phyloP scores from a whole-genome alignment of 2,329 filamentous ascomycete genomes.

The Thelonectria olida region DNA sequence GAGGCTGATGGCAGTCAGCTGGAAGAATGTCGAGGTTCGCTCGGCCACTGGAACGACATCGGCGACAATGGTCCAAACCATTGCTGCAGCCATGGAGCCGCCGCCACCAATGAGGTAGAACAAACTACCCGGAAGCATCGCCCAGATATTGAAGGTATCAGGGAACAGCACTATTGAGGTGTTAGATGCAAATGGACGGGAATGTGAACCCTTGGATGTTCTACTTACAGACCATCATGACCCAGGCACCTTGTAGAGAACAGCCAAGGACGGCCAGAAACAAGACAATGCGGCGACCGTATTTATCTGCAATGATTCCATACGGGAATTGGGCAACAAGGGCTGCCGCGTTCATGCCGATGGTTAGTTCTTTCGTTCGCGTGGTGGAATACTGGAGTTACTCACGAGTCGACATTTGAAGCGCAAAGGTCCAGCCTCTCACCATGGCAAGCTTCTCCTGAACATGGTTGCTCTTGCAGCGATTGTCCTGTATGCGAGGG shows the following conservation, averaged over 20 bases:
- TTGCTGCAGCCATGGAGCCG: constrained; percentile 49
- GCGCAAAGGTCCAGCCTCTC: constrained; percentile 55
- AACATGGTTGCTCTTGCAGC: constrained; percentile 60
- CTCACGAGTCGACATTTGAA: constrained; percentile 58
- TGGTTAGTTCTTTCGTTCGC: background rate
- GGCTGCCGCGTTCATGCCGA: constrained; percentile 37
- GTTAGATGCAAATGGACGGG: constrained; percentile 18
- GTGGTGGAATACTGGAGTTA: background rate
- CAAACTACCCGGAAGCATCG: constrained; percentile 44
- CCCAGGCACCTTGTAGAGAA: constrained; percentile 41
- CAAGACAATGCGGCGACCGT: constrained; percentile 54
- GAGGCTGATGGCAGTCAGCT: constrained; percentile 48
- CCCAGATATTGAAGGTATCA: constrained; percentile 52
- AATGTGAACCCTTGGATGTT: background rate
- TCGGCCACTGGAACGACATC: constrained; percentile 52
- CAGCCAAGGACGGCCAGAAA: constrained; percentile 47
- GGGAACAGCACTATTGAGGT: constrained; percentile 47
- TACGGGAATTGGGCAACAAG: constrained; percentile 56
- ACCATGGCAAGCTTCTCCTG: constrained; percentile 63
- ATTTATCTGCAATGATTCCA: constrained; percentile 57
- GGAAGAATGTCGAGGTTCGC: constrained; percentile 53
- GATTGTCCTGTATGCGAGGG: constrained; percentile 46
- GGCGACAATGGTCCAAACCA: constrained; percentile 57
- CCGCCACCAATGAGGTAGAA: constrained; percentile 55
- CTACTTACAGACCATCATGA: constrained; percentile 45